phyloP scores from a whole-genome alignment of 352 stramenopile genomes.

The Pythium angustatum region DNA sequence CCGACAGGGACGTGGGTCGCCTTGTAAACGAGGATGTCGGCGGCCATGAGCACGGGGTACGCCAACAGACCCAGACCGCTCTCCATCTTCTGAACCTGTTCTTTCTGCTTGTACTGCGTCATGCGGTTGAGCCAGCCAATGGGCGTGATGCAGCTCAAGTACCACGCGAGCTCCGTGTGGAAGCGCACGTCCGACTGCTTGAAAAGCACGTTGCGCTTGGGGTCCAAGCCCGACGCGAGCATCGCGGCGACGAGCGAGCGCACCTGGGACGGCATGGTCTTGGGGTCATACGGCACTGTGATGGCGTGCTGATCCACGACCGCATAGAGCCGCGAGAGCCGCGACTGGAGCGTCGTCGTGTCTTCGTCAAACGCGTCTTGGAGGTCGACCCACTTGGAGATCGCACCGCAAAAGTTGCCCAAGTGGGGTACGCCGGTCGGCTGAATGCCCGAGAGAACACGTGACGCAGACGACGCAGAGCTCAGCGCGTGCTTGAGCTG shows the following conservation, averaged over 20 bases:
- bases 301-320: constrained; percentile 99
- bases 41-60: constrained; percentile 99
- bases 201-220: constrained; percentile 71
- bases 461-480: constrained; percentile 18
- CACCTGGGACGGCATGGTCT: constrained; percentile 86
- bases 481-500: constrained; percentile 15
- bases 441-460: constrained; percentile 97
- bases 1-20: constrained; percentile 97
- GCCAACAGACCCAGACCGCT: constrained; percentile 93
- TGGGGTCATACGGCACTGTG: constrained; percentile 95
- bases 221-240: constrained; percentile 92
- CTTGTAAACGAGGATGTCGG: constrained; percentile 99
- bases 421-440: constrained; percentile 98
- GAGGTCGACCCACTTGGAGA: constrained; percentile 97
- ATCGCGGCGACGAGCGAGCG: constrained; percentile 93
- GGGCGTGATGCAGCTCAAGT: constrained; percentile 96
- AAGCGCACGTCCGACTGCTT: constrained; percentile 74
- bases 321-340: constrained; percentile 48
- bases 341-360: constrained; percentile 19
- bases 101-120: constrained; percentile 99
- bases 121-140: constrained; percentile 99
- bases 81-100: constrained; percentile 71
- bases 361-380: constrained; percentile 58
- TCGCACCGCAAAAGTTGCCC: constrained; percentile 98
- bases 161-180: constrained; percentile 97